Evolutionary conservation across 2,329 filamentous ascomycete genomes (phyloP).

Genomic region (Cadophora gregata): DNA sequence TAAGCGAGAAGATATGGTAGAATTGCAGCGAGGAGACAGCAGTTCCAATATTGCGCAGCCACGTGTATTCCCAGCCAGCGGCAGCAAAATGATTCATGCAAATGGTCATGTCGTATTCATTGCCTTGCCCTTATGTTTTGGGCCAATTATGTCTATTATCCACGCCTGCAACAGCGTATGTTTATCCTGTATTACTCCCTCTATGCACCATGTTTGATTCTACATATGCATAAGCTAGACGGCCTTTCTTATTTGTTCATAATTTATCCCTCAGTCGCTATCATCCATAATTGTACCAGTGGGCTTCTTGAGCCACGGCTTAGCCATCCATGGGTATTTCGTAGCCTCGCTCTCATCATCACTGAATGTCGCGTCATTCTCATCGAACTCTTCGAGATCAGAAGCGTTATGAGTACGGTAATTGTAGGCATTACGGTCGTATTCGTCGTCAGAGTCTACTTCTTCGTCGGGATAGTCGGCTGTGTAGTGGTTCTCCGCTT

Average conservation of each 20-base stretch:
- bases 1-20: background rate
- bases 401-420: conserved; percentile 52
- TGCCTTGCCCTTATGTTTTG: background rate
- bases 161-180: too few relatives aligned
- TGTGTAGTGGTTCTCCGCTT: conserved; percentile 78
- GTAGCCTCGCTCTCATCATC: conserved; percentile 38
- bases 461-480: conserved; percentile 85
- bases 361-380: conserved; percentile 36
- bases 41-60: too few relatives aligned
- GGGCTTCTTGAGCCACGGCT: conserved; percentile 7
- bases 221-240: background rate
- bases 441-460: conserved; percentile 73
- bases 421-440: conserved; percentile 59
- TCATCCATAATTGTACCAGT: conserved; percentile 4
- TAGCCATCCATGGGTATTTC: conserved; percentile 41
- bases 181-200: background rate
- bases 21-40: too few relatives aligned
- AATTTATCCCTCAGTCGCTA: background rate
- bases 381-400: conserved; percentile 42
- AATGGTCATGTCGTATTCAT: background rate
- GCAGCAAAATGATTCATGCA: background rate
- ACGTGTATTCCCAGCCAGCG: background rate
- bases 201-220: background rate
- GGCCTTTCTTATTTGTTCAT: too few relatives aligned
- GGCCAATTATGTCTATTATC: background rate